Evolutionary conservation across 2,329 filamentous ascomycete genomes (phyloP), one percentile per base, ranked within the genome.

Genomic region (Penicillium sp.): DNA sequence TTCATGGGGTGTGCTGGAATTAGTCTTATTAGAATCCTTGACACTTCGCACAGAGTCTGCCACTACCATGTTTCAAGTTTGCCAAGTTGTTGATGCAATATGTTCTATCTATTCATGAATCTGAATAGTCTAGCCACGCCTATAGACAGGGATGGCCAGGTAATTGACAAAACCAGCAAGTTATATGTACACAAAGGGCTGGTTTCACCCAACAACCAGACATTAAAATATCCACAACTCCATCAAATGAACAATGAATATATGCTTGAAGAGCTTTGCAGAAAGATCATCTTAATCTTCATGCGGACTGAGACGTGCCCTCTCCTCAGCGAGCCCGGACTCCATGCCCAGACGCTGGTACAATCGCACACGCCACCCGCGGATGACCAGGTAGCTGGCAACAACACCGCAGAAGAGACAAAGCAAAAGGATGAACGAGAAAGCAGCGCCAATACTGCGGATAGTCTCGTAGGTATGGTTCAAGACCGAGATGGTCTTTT

Each of bases 291-390:
- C 47, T 56, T 29, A 60, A 53, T 63, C 58, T 14, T 42, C 43
- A 48, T 53, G 53, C 22, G 56, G 47, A 9, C 48, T 45, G 18
- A 61, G 52, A 45, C 24, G 57, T 14, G 50, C 47, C 24, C 57
- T 49, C 39, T 62, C 59, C 3, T 59, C 59, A 9, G 54, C 31
- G 7, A 48, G 14, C n/a, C 46, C 51, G 7, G 60, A 54, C 31
- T 57, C 59, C 27, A 39, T 43, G 24, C 34, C 45, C 18, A 59
- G n/a, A 39, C 54, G 59, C 41, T 64, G 57, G 46, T 64, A 64
- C 5, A 63, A 46, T n/a, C 53, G 61, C 56, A 64, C 48, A 40
- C 62, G 61, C 62, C 62, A 64, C 54, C 62, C 62, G 34, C 61
- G 59, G 51, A 62, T 55, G 18, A 64, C 41, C 53, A 64, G 7